Evolutionary conservation across 2,329 filamentous ascomycete species (phyloP), one percentile per base, ranked within the genome.

Genomic region (Fonsecaea nubica): DNA sequence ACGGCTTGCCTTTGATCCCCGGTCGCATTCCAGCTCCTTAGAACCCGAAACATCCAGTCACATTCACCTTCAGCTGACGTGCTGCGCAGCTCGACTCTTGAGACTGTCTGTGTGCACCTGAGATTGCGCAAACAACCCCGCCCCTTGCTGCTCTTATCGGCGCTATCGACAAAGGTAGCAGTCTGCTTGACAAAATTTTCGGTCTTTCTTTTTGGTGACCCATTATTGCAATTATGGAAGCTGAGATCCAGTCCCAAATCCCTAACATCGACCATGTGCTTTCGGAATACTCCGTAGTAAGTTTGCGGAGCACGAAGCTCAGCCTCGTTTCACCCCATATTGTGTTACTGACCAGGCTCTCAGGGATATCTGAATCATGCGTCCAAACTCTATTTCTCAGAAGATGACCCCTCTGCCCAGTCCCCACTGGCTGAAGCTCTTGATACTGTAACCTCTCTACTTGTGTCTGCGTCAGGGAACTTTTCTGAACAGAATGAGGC

Each of bases 381-480:
- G 57, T 95, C 93, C 56, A 93, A 90, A 71, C 85, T 91, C 59
- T 96, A 91, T 84, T 84, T 88, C 67, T 87, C 89, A 59, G 93
- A 96, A 70, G 80, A 81, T 60, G 92, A 96, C 70, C 76, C 86
- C 45, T 84, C 86, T 70, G 88, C 82, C n/a, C 81, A 85, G 63
- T 92, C 91, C 3, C 93, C 93, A 10, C 83, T 99, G 66, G 86
- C 87, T 68, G 93, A 98, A 77, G 95, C 95, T 58, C 92, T 93
- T 56, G 84, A 88, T 42, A 86, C 91, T 65, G 89, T 99, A 71
- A 93, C 91, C n/a, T 91, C 94, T 74, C 85, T 99, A 69, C 86
- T 99, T 52, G 80, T 97, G 62, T 98, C 95, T 52, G 95, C 95
- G n/a, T 96, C 94, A 3, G 95, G 94, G 56, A 88, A 94, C 73